Evolutionary conservation across 805 yeast species (phyloP).

Genomic region (Lachancea dasiensis): DNA sequence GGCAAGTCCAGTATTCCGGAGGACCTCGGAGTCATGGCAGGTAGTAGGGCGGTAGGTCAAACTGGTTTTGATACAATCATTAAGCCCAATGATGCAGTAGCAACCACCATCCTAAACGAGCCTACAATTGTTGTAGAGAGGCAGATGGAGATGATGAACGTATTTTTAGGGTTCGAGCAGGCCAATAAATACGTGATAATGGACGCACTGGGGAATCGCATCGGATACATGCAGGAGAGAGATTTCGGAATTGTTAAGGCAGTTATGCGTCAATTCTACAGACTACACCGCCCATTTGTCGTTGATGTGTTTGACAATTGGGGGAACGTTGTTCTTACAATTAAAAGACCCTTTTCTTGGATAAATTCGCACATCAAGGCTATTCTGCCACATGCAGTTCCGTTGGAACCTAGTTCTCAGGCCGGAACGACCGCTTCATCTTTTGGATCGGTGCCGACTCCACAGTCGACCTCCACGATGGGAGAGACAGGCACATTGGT

Average conservation of each 20-base stretch:
- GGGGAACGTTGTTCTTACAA: slow-evolving; percentile 56
- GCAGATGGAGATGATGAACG: slow-evolving; percentile 80
- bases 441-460: slow-evolving; percentile 14
- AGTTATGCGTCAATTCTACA: slow-evolving; percentile 75
- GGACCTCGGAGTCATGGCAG: too few relatives aligned
- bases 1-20: too few relatives aligned
- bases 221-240: slow-evolving; percentile 80
- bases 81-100: slow-evolving; percentile 52
- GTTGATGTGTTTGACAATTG: slow-evolving; percentile 63
- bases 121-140: slow-evolving; percentile 87
- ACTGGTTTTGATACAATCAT: slow-evolving; percentile 25
- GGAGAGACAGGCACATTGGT: slow-evolving; percentile 44
- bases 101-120: slow-evolving; percentile 52
- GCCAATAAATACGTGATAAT: slow-evolving; percentile 71
- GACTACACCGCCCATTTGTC: slow-evolving; percentile 80
- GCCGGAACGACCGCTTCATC: slow-evolving; percentile 1
- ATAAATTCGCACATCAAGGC: slow-evolving; percentile 85
- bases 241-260: slow-evolving; percentile 64
- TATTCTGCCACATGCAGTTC: slow-evolving; percentile 45
- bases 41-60: background rate
- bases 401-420: background rate
- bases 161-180: slow-evolving; percentile 86
- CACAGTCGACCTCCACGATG: slow-evolving; percentile 29
- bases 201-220: slow-evolving; percentile 63
- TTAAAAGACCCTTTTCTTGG: slow-evolving; percentile 77